Percentiles rank a stretch among this genome's conserved stretches.
These are phyloP conservation scores for Phialophora verrucosa DNA, from an alignment of 2,329 filamentous ascomycete species.

Conservation along the genomic window DNA sequence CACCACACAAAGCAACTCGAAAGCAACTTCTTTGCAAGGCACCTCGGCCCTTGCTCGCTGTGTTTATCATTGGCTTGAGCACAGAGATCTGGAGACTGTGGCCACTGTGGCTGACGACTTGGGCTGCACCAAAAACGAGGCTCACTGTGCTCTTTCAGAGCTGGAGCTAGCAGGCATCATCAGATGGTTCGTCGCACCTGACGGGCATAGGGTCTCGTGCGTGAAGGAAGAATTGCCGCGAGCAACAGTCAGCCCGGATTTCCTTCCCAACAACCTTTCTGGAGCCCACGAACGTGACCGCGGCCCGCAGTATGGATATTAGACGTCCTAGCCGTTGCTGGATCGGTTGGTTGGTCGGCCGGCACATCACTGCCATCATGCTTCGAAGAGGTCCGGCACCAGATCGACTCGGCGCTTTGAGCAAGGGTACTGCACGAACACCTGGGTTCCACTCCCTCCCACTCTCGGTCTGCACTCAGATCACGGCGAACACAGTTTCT, in stretches of 20 bases:
- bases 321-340: neutral
- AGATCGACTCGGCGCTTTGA: neutral
- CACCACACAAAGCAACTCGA: neutral
- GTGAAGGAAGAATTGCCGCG: neutral
- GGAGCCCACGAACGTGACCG: neutral
- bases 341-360: neutral
- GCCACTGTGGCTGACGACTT: neutral
- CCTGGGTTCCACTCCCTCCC: neutral
- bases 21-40: neutral
- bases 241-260: neutral
- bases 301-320: neutral
- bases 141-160: neutral
- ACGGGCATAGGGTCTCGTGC: neutral
- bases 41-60: conserved; percentile 8
- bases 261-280: neutral
- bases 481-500: neutral
- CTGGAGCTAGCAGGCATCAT: neutral
- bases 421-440: neutral
- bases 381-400: neutral
- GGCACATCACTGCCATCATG: neutral
- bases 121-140: neutral
- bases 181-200: neutral
- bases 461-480: neutral
- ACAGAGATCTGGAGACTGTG: neutral
- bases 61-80: neutral